phyloP scores from a whole-genome alignment of 768 basidiomycete species.

The Macrolepiota fuliginosa region DNA sequence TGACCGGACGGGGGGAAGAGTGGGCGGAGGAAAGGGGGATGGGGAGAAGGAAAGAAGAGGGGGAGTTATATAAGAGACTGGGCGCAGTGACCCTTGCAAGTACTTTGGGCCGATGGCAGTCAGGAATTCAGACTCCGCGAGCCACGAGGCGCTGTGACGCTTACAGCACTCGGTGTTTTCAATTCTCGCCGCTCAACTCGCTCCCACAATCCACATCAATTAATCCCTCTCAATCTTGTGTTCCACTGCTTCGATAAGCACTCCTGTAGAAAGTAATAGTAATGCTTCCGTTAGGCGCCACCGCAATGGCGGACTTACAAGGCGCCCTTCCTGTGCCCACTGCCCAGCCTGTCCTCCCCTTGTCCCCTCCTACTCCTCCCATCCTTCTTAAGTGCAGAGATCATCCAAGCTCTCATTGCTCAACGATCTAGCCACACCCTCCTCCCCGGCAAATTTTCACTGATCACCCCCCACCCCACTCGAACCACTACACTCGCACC shows the following conservation, averaged over 20 bases:
- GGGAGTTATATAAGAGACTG: conserved; percentile 16
- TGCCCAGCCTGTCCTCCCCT: conserved; percentile 8
- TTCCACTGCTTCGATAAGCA: not conserved
- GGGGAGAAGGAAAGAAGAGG: conserved; percentile 20
- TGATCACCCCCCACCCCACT: conserved; percentile 16
- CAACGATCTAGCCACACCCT: not conserved
- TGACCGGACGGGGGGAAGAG: conserved; percentile 25
- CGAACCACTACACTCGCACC: conserved; percentile 23
- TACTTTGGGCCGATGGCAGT: conserved; percentile 13
- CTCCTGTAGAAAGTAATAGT: not conserved
- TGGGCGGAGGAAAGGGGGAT: conserved; percentile 29
- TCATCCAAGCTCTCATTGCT: not conserved
- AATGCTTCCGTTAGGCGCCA: conserved; percentile 5
- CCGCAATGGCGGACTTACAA: conserved; percentile 18
- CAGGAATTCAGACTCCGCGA: conserved; percentile 14
- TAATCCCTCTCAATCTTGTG: conserved; percentile 8
- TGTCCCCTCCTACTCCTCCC: not conserved
- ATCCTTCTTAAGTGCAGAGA: not conserved
- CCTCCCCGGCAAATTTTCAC: conserved; percentile 10
- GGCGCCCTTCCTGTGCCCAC: not conserved
- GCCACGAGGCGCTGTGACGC: conserved; percentile 22
- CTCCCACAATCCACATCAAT: conserved; percentile 13
- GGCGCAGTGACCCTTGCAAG: conserved; percentile 1
- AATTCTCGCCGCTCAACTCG: conserved; percentile 9
- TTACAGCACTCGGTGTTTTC: conserved; percentile 13